phyloP scores from a whole-genome alignment of 768 basidiomycete genomes.

The Coprinellus aureogranulatus region DNA sequence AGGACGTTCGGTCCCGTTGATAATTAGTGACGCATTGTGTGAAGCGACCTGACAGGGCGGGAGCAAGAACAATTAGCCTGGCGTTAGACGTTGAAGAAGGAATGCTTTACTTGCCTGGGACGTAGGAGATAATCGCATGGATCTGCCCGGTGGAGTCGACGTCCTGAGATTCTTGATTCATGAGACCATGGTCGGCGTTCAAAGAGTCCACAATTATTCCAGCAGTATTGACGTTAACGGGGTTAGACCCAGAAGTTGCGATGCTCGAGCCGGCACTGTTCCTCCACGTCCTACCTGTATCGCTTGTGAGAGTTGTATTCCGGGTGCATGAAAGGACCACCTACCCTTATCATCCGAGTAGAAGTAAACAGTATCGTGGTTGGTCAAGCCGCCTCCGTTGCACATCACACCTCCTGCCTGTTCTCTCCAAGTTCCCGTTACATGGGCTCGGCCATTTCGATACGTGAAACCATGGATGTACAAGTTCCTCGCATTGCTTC shows the following conservation, averaged over 20 bases:
- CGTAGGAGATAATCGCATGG: conserved; percentile 48
- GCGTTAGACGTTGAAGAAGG: background rate
- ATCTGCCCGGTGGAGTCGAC: conserved; percentile 45
- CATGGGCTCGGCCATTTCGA: conserved; percentile 33
- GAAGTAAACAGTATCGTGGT: conserved; percentile 47
- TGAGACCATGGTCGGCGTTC: conserved; percentile 48
- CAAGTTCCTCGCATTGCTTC: conserved; percentile 41
- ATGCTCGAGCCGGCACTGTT: conserved; percentile 38
- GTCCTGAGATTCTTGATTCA: conserved; percentile 51
- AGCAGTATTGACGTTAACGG: conserved; percentile 41
- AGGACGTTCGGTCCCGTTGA: conserved; percentile 32
- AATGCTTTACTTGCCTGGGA: conserved; percentile 35
- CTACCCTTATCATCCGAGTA: conserved; percentile 46
- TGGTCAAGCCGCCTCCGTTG: conserved; percentile 42
- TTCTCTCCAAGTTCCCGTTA: conserved; percentile 49
- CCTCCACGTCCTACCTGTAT: conserved; percentile 42
- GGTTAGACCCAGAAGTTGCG: conserved; percentile 40
- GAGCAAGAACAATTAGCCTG: too few species aligned
- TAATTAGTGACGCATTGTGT: conserved; percentile 46
- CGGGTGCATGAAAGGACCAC: background rate
- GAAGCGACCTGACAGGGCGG: conserved; percentile 34
- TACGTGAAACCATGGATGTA: conserved; percentile 51
- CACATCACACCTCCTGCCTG: conserved; percentile 42
- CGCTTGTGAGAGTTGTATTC: background rate
- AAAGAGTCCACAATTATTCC: conserved; percentile 44